These are phyloP conservation scores for Aspergillus sp. DNA, from an alignment of 2,329 filamentous ascomycete genomes.

Conservation along the genomic window DNA sequence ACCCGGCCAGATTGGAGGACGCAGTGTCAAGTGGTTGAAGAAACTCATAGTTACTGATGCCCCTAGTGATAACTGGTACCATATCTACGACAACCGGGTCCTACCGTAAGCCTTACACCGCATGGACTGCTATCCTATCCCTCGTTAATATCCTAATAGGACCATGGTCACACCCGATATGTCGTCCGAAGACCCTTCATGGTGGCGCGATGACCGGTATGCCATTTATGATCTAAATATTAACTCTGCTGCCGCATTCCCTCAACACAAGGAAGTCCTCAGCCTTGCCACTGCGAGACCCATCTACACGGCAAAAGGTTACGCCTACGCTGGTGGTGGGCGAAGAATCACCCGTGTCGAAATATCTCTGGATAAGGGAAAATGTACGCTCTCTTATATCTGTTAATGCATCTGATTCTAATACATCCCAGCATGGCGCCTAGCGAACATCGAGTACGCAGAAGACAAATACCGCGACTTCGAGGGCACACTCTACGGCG, in stretches of 20 bases:
- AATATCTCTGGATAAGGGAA: constrained; percentile 78
- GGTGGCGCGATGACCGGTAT: constrained; percentile 87
- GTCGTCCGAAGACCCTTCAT: constrained; percentile 68
- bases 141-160: constrained; percentile 27
- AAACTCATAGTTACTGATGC: constrained; percentile 72
- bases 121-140: neutral
- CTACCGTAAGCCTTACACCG: constrained; percentile 56
- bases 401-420: constrained; percentile 6
- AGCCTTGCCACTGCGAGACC: constrained; percentile 48
- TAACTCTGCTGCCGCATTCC: constrained; percentile 79
- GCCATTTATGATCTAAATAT: constrained; percentile 90
- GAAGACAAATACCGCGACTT: constrained; percentile 78
- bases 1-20: constrained; percentile 85
- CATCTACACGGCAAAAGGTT: constrained; percentile 70
- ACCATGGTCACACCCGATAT: constrained; percentile 83
- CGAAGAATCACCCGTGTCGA: constrained; percentile 79
- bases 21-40: constrained; percentile 92
- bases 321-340: constrained; percentile 88
- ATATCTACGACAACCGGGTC: constrained; percentile 90
- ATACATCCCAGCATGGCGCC: constrained; percentile 58
- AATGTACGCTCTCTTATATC: constrained; percentile 40
- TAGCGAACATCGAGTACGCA: constrained; percentile 76
- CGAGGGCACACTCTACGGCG: constrained; percentile 68
- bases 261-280: constrained; percentile 72
- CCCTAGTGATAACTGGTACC: constrained; percentile 92